A percentile compares a stretch with the other conserved stretches of the same genome.
These are phyloP conservation scores for Podospora bellae-mahoneyi DNA, from an alignment of 495 filamentous ascomycete species.

Conservation along the genomic window DNA sequence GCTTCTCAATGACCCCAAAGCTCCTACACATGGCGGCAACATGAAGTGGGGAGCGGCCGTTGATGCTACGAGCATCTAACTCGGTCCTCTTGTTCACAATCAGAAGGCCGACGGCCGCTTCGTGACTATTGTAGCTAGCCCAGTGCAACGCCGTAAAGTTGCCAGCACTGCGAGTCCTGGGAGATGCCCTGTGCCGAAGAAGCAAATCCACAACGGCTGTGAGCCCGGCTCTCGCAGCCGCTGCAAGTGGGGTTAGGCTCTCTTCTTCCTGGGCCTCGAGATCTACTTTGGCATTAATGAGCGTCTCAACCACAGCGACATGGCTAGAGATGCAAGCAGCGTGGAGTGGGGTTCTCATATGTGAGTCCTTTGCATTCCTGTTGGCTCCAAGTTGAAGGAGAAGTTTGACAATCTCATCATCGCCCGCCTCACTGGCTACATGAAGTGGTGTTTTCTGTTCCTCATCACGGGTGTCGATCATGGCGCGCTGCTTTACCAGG, in stretches of 20 bases:
- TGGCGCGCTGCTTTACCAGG: conserved; percentile 9
- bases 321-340: no score
- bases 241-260: no score
- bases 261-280: no score
- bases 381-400: no score
- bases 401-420: conserved; percentile 8
- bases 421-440: conserved; percentile 5
- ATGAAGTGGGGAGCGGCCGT: no score
- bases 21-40: conserved; percentile 3
- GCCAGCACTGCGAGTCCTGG: conserved; percentile 3
- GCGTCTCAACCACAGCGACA: not conserved
- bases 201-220: not conserved
- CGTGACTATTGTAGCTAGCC: conserved; percentile 12
- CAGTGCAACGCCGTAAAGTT: conserved; percentile 10
- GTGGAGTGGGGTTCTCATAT: no score
- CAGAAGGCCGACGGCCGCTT: conserved; percentile 6
- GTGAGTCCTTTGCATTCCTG: no score
- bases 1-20: conserved; percentile 15
- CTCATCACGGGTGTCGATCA: conserved; percentile 11
- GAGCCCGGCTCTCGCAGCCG: no score
- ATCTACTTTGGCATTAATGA: not conserved
- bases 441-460: conserved; percentile 8
- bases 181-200: not conserved
- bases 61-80: no score
- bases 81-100: no score